Conservation (phyloP, 1,284 basidiomycete species). For the Mycosarcoma maydis region DNA sequence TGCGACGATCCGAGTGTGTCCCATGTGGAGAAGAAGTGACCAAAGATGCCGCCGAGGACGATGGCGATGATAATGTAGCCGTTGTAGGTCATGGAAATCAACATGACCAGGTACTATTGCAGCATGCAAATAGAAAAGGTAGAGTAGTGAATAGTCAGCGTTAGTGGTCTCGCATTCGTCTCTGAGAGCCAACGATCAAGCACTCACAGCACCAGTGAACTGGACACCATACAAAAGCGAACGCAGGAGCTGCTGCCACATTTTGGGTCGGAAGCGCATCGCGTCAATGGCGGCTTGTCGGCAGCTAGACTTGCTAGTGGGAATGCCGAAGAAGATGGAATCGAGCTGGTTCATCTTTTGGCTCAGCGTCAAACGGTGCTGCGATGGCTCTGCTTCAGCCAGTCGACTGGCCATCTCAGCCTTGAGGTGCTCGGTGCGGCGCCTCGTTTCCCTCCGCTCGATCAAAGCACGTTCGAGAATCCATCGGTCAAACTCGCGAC, state of each 20-base stretch:
- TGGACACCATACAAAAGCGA: constrained; percentile 55
- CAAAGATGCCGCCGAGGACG: constrained; percentile 57
- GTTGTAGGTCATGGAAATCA: constrained; percentile 63
- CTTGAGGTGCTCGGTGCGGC: constrained; percentile 23
- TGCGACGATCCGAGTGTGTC: constrained; percentile 50
- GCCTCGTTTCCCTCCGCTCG: constrained; percentile 21
- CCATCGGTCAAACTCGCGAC: constrained; percentile 56
- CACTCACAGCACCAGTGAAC: constrained; percentile 56
- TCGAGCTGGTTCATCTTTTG: constrained; percentile 34
- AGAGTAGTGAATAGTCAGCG: neutral
- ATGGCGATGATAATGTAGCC: constrained; percentile 61
- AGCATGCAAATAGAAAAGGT: neutral
- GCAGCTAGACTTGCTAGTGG: constrained; percentile 11
- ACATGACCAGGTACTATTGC: constrained; percentile 57
- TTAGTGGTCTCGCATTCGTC: neutral
- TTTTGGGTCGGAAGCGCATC: constrained; percentile 39
- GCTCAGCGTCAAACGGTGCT: constrained; percentile 18
- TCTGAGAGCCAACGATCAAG: too few species aligned
- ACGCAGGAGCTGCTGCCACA: constrained; percentile 57
- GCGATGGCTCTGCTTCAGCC: constrained; percentile 15
- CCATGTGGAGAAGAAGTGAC: constrained; percentile 60
- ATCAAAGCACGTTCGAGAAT: constrained; percentile 47
- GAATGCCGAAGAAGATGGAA: constrained; percentile 41
- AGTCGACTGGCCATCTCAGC: constrained; percentile 32
- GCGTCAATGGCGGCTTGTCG: constrained; percentile 37